Evolutionary conservation across 306 rosid species (phyloP).

Genomic region (Pyrus bretschneideri): DNA sequence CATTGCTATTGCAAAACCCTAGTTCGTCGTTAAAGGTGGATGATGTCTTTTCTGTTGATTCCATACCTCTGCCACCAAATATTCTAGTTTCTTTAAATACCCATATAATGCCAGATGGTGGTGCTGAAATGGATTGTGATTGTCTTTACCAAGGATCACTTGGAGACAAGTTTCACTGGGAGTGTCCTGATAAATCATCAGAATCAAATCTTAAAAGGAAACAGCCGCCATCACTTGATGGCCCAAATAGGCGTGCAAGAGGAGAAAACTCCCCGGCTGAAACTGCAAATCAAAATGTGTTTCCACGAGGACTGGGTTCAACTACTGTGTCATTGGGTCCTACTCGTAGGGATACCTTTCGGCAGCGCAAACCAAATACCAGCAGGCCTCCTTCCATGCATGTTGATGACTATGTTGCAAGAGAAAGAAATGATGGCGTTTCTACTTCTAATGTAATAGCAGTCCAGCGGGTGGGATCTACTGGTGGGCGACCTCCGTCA

Average conservation of each 20-base stretch:
- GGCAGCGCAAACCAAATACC: conserved; percentile 98
- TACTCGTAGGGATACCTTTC: conserved; percentile 85
- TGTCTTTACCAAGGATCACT: conserved; percentile 48
- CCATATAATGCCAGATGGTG: conserved; percentile 43
- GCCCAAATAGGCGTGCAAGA: conserved; percentile 69
- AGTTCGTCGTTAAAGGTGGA: conserved; percentile 40
- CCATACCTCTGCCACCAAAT: conserved; percentile 30
- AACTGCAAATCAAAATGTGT: conserved; percentile 47
- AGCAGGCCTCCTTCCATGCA: conserved; percentile 99
- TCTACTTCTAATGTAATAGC: conserved; percentile 70
- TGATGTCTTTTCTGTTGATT: conserved; percentile 26
- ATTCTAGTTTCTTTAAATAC: conserved; percentile 39
- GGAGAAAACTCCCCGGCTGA: conserved; percentile 75
- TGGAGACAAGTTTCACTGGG: conserved; percentile 85
- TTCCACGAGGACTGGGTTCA: conserved; percentile 54
- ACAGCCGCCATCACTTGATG: conserved; percentile 50
- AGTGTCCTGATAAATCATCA: conserved; percentile 81
- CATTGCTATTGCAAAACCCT: conserved; percentile 57
- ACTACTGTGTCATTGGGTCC: conserved; percentile 72
- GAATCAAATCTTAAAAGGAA: conserved; percentile 61
- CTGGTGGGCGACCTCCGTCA: conserved; percentile 97
- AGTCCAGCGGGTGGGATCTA: conserved; percentile 71
- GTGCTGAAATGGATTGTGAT: conserved; percentile 55
- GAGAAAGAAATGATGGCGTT: conserved; percentile 86
- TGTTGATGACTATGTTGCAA: conserved; percentile 94